Percentiles rank a stretch among this genome's conserved stretches.
These are phyloP conservation scores for Entophlyctis luteolus DNA, from an alignment of 192 early-diverging fungal species.

Conservation along the genomic window DNA sequence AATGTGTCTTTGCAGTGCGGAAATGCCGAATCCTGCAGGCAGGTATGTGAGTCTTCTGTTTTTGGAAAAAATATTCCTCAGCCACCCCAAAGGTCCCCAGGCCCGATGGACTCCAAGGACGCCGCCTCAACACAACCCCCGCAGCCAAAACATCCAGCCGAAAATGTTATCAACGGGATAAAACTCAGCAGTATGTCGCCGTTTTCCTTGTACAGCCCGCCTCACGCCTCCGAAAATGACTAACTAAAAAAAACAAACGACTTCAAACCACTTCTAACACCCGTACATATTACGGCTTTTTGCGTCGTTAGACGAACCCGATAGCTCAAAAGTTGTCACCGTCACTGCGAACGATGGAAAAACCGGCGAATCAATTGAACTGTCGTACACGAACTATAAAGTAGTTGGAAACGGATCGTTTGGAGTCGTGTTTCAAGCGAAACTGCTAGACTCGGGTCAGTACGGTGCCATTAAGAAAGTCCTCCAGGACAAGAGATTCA, in stretches of 20 bases:
- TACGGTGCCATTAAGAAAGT: constrained; percentile 96
- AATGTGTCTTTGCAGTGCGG: not conserved
- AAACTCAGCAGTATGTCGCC: constrained; percentile 42
- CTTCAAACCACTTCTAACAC: too few species aligned
- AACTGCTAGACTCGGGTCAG: constrained; percentile 73
- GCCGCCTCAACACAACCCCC: constrained; percentile 8
- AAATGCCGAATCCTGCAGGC: not conserved
- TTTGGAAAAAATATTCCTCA: not conserved
- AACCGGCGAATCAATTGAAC: constrained; percentile 79
- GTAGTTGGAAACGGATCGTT: constrained; percentile 97
- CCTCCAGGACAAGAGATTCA: constrained; percentile 96
- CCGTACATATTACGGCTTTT: too few species aligned
- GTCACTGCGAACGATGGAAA: constrained; percentile 83
- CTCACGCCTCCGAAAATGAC: too few species aligned
- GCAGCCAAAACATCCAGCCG: not conserved
- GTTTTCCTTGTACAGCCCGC: too few species aligned
- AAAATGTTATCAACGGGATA: constrained; percentile 53
- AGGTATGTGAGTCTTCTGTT: not conserved
- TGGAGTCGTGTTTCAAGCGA: constrained; percentile 96
- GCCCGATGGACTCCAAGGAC: not conserved
- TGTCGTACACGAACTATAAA: constrained; percentile 91
- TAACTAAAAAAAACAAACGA: too few species aligned
- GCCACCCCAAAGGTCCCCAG: not conserved
- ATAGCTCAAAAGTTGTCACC: constrained; percentile 42
- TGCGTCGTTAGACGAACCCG: constrained; percentile 20